Percentiles rank a stretch among this genome's conserved stretches.
These are phyloP conservation scores for Arabidopsis thaliana DNA, from an alignment of 345 rosid genomes.

Conservation along the genomic window TAIR10.1 NC_003070.9:30383001-30383500, in stretches of 20 bases:
- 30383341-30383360: conserved; percentile 1
- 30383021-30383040: neutral
- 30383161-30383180: neutral
- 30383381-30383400: conserved; percentile 18
- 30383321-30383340: neutral
- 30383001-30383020: neutral
- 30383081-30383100: neutral
- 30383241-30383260: conserved; percentile 11
- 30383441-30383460: neutral
- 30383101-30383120: neutral
- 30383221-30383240: neutral
- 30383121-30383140: neutral
- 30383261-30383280: neutral
- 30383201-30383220: neutral
- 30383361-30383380: neutral
- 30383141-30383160: neutral
- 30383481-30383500: conserved; percentile 40
- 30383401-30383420: conserved; percentile 21
- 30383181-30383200: neutral
- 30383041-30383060: neutral
- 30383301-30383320: too few species aligned
- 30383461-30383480: neutral
- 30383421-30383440: neutral
- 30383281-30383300: neutral
- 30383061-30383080: neutral